A percentile compares a stretch with the other conserved stretches of the same genome.
These are phyloP conservation scores for Phragmites australis DNA, from an alignment of 176 grass and related monocot species.

Conservation along the genomic window DNA sequence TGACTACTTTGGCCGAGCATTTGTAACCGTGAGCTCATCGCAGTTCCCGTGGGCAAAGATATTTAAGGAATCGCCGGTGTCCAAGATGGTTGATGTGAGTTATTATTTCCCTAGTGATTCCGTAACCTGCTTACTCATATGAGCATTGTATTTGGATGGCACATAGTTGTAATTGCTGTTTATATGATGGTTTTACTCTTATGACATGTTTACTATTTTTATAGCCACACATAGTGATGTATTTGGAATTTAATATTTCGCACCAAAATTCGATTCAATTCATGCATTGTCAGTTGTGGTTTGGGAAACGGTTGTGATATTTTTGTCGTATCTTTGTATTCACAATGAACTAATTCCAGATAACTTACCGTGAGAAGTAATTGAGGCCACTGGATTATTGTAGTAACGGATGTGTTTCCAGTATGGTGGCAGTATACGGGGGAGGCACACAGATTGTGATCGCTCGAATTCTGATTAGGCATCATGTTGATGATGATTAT, in stretches of 20 bases:
- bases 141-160: conserved; percentile 5
- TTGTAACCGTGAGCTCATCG: conserved; percentile 58
- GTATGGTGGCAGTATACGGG: not conserved
- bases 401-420: not conserved
- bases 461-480: not conserved
- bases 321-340: not conserved
- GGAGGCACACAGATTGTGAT: not conserved
- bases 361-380: not conserved
- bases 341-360: conserved; percentile 8
- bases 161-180: not conserved
- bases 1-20: conserved; percentile 84
- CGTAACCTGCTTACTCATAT: not conserved
- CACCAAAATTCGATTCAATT: not conserved
- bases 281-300: not conserved
- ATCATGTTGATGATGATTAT: not conserved
- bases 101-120: not conserved
- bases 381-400: not conserved
- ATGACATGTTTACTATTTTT: not conserved
- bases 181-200: not conserved
- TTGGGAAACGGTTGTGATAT: not conserved
- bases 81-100: conserved; percentile 88
- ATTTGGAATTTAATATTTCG: not conserved
- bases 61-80: conserved; percentile 86
- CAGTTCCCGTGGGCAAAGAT: conserved; percentile 97
- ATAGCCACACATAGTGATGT: not conserved